phyloP scores from a whole-genome alignment of 208 protist species.

The Porcisia hertigi region DNA sequence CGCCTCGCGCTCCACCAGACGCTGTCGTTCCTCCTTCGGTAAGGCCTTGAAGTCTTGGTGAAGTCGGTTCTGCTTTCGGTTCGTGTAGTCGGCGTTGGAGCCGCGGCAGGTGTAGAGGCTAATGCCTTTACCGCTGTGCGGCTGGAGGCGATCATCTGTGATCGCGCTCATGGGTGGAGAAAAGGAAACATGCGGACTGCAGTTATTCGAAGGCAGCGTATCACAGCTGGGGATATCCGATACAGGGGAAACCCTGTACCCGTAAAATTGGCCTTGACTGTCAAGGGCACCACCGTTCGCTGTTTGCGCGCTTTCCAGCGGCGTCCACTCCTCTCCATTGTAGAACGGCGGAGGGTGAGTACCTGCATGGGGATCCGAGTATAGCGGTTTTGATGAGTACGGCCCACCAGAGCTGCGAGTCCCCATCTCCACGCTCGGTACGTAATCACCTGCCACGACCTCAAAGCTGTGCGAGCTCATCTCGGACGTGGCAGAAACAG shows the following conservation, averaged over 20 bases:
- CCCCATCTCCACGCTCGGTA: conserved; percentile 1
- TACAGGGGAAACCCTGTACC: conserved; percentile 4
- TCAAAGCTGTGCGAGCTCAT: conserved; percentile 14
- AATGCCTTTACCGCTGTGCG: background rate
- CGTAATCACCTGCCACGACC: conserved; percentile 28
- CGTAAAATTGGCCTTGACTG: background rate
- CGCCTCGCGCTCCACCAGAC: conserved; percentile 43
- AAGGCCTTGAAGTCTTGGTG: conserved; percentile 79
- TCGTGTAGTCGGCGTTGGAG: conserved; percentile 27
- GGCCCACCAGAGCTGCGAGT: background rate
- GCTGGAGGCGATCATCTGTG: conserved; percentile 6
- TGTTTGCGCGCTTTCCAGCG: background rate
- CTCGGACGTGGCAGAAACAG: background rate
- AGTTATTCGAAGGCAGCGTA: background rate
- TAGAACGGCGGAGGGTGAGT: background rate
- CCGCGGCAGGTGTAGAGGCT: conserved; percentile 45
- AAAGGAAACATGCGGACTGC: conserved; percentile 7
- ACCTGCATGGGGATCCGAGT: background rate
- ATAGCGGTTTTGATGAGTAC: conserved; percentile 17
- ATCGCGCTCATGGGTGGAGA: background rate
- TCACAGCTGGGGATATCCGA: conserved; percentile 20
- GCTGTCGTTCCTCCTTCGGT: conserved; percentile 54
- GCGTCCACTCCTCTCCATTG: conserved; percentile 13
- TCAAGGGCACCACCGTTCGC: background rate
- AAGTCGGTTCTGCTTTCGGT: conserved; percentile 33